These are phyloP conservation scores for Capronia americana DNA, from an alignment of 2,329 filamentous ascomycete genomes.

Conservation along the genomic window DNA sequence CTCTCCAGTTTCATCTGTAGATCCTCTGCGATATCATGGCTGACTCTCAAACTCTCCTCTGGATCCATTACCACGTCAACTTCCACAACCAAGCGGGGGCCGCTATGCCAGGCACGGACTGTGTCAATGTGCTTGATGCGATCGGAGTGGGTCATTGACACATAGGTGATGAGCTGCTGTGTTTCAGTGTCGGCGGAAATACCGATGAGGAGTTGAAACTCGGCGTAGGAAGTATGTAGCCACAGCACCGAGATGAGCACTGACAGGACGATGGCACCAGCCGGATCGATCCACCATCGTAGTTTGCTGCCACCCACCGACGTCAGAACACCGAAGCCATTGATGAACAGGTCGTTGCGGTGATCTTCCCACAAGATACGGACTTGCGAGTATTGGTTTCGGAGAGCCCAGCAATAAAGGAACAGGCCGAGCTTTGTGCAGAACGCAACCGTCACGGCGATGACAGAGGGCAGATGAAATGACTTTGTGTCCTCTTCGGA, in stretches of 20 bases:
- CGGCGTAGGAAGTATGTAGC: slow-evolving; percentile 81
- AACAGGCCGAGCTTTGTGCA: slow-evolving; percentile 82
- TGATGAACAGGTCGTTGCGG: slow-evolving; percentile 96
- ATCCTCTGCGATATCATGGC: slow-evolving; percentile 92
- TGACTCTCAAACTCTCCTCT: slow-evolving; percentile 72
- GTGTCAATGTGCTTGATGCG: slow-evolving; percentile 86
- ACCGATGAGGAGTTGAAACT: slow-evolving; percentile 91
- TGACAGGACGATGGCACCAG: slow-evolving; percentile 85
- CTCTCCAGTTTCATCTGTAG: slow-evolving; percentile 94
- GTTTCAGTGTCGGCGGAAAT: slow-evolving; percentile 83
- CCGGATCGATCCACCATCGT: slow-evolving; percentile 92
- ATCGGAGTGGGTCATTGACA: slow-evolving; percentile 89
- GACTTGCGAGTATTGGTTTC: slow-evolving; percentile 89
- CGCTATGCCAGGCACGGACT: slow-evolving; percentile 90
- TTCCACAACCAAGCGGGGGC: slow-evolving; percentile 87
- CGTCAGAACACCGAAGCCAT: slow-evolving; percentile 88
- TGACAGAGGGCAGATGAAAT: slow-evolving; percentile 82
- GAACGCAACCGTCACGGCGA: slow-evolving; percentile 86
- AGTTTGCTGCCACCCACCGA: slow-evolving; percentile 90
- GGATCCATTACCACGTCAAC: slow-evolving; percentile 95
- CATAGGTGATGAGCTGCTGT: slow-evolving; percentile 94
- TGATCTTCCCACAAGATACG: slow-evolving; percentile 96
- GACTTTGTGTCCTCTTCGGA: slow-evolving; percentile 59
- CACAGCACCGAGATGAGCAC: slow-evolving; percentile 79
- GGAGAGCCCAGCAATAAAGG: slow-evolving; percentile 88